A percentile compares a stretch with the other conserved stretches of the same genome.
phyloP scores from a whole-genome alignment of 176 grass and related monocot species.

The Ampelocalamus luodianensis region DNA sequence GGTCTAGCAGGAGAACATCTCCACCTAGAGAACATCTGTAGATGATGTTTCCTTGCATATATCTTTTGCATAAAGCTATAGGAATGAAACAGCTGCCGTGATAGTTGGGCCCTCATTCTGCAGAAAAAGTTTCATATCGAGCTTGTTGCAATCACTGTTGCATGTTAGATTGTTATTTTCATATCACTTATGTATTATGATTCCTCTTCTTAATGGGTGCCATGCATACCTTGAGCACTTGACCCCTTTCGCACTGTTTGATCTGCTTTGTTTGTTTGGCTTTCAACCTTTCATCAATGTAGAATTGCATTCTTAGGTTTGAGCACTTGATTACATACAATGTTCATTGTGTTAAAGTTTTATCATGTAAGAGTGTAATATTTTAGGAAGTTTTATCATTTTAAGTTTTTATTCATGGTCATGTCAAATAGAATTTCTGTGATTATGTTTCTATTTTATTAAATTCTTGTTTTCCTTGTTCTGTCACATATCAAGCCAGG shows the following conservation, averaged over 20 bases:
- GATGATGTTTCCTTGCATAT: not conserved
- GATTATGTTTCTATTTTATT: not conserved
- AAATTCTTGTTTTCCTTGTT: not conserved
- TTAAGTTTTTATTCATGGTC: not conserved
- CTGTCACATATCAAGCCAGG: not conserved
- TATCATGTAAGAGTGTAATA: not conserved
- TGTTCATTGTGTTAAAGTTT: not conserved
- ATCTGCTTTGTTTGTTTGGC: not conserved
- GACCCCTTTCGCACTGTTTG: not conserved
- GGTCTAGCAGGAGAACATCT: not conserved
- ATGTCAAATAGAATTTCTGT: not conserved
- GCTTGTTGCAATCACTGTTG: conserved; percentile 1
- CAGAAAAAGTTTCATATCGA: not conserved
- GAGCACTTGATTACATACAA: conserved; percentile 9
- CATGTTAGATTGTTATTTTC: conserved; percentile 15
- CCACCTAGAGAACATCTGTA: not conserved
- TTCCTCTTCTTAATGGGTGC: conserved; percentile 12
- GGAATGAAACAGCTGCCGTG: not conserved
- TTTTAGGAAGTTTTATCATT: conserved; percentile 22
- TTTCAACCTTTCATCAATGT: not conserved
- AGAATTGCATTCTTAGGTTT: conserved; percentile 6
- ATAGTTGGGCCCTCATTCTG: not conserved
- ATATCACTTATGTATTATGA: not conserved
- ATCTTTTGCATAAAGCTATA: not conserved
- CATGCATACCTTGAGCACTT: not conserved